Evolutionary conservation across 805 yeast genomes (phyloP), one percentile per base, ranked within the genome.

Genomic region (Wickerhamiella hasegawae): DNA sequence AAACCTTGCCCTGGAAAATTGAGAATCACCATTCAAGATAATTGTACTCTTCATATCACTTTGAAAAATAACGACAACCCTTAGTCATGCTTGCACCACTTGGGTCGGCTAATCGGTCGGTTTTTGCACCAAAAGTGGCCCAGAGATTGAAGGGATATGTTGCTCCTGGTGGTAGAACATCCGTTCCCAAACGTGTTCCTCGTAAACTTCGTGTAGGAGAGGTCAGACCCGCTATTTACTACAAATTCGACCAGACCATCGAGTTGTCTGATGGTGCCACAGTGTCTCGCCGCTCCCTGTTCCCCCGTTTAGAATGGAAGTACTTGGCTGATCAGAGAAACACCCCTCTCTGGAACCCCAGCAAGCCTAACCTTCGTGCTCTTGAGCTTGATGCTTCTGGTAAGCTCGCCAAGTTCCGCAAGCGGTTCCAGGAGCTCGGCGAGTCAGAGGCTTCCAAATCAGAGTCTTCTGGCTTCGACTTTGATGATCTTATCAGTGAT

Each of bases 231-330:
- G 84, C 95, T 23, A 78, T 90, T 28, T 85, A 82, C 58, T 71
- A 87, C 60, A 82, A 82, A 55, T 90, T 90, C 54, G 84, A 87
- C 44, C 78, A 85, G 22, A 58, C 68, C 25, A 85, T 90, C n/a
- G 94, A 87, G 58, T 66, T 85, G 39, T 77, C 92, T 45, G 98
- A 90, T 54, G 98, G 98, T 2, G 79, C 95, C 21, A 94, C 93
- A 2, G 65, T 84, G 23, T 63, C 62, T 24, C 70, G 98, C 58
- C 69, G 80, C 48, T 73, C 94, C 1, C 93, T 80, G 44, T 82
- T 73, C 40, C 98, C 98, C 9, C 79, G 82, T 48, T 76, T 70
- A 35, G 95, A 90, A 51, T 63, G 81, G 48, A 67, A 90, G 54
- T 72, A 83, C 71, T 71, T 90, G 46, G 71, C 74, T 35, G 98